Evolutionary conservation across 768 basidiomycete genomes (phyloP), one percentile per base, ranked within the genome.

Genomic region (Mycena haematopus): DNA sequence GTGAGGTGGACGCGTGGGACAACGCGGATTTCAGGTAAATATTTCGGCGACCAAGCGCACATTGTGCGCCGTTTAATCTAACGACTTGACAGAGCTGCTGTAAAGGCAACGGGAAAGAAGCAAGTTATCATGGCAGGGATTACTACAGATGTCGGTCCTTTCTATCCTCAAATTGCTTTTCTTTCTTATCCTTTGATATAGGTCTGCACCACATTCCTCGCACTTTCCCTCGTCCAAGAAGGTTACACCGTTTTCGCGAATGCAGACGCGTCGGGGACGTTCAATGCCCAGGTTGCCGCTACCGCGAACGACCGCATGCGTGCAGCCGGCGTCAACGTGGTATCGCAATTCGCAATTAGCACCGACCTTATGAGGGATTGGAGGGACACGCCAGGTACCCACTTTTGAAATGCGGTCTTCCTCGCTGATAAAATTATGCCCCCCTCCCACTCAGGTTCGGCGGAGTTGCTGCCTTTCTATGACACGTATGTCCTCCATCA

Each of bases 1-100:
- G 81, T 1, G 81, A 84, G 67, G 82, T 84, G 11, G 72, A 84
- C 58, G 82, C 83, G 13, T 84, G 83, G 83, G 82, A 84, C 67
- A 83, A 81, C 67, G 58, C 71, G 6, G 81, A 81, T 56, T 83
- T 84, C 75, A 73, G 78, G 42, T 50, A 50, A 45, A 11, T 33
- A 19, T 31, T 31, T 21, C 19, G 15, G 13, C 31, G 14, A 17
- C 27, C 9, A 15, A 5, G 8, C 17, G 7, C 29, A 33, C 27
- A 29, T 29, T n/a, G 9, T 31, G 9, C 9, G 29, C 6, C 6
- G 21, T 24, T 31, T 8, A 21, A 21, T 29, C 11, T 10, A 33
- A 31, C 7, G 29, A 33, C 19, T n/a, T 50, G 29, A 3, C 15
- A 50, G 49, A 31, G 72, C 71, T 1, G 82, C 82, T n/a, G 80